phyloP scores from a whole-genome alignment of 345 rosid genomes.

The Eucalyptus shirleyi region DNA sequence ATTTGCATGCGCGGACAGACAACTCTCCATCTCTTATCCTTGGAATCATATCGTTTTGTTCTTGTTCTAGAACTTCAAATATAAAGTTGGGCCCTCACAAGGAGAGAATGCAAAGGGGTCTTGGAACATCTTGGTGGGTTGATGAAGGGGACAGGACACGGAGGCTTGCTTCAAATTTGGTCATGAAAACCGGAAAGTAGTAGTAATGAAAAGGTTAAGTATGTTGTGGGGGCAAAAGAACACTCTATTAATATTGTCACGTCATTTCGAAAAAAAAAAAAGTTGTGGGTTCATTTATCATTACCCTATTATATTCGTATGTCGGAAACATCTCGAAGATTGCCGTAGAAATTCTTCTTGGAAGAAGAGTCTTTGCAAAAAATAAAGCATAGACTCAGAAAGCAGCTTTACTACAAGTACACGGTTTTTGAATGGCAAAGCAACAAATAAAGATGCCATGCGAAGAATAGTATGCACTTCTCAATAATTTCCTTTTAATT shows the following conservation, averaged over 20 bases:
- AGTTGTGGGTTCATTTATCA: not conserved
- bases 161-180: not conserved
- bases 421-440: not conserved
- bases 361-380: not conserved
- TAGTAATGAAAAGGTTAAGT: not conserved
- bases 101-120: not conserved
- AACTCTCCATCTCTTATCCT: not conserved
- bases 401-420: not conserved
- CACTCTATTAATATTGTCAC: not conserved
- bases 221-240: not conserved
- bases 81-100: not conserved
- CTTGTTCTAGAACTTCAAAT: not conserved
- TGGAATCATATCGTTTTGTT: not conserved
- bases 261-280: not conserved
- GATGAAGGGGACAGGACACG: not conserved
- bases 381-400: not conserved
- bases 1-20: not conserved
- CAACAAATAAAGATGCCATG: not conserved
- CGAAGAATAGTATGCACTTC: not conserved
- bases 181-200: not conserved
- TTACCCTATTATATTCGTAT: not conserved
- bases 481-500: not conserved
- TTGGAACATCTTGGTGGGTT: not conserved
- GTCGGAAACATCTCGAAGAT: not conserved
- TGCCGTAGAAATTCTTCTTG: not conserved